Evolutionary conservation across 2,329 filamentous ascomycete species (phyloP).

Genomic region (Fusarium ramigenum): DNA sequence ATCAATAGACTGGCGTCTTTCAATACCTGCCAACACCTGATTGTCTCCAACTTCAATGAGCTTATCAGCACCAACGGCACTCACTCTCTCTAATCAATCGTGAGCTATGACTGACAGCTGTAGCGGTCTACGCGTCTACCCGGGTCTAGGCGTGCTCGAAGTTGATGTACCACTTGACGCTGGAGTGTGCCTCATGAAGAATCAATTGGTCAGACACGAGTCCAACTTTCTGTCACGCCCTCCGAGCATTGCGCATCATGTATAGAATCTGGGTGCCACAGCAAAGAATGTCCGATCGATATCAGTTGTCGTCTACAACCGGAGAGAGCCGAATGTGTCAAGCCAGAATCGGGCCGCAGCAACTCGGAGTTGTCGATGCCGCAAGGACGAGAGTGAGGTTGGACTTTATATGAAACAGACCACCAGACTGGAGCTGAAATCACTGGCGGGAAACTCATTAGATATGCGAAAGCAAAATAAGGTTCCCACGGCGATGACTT

Average conservation of each 20-base stretch:
- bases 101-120: conserved; percentile 58
- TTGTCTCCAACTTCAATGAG: conserved; percentile 52
- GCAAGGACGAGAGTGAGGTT: conserved; percentile 21
- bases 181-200: conserved; percentile 55
- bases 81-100: conserved; percentile 59
- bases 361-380: conserved; percentile 46
- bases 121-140: conserved; percentile 66
- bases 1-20: conserved; percentile 43
- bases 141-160: conserved; percentile 53
- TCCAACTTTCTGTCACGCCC: background rate
- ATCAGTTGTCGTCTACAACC: conserved; percentile 72
- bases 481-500: background rate
- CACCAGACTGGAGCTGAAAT: conserved; percentile 53
- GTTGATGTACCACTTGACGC: conserved; percentile 51
- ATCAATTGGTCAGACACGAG: conserved; percentile 44
- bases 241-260: background rate
- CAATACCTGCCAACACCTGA: conserved; percentile 20
- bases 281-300: conserved; percentile 66
- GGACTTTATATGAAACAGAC: conserved; percentile 26
- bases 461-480: background rate
- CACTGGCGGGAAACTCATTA: conserved; percentile 10
- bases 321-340: conserved; percentile 59
- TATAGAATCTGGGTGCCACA: conserved; percentile 48
- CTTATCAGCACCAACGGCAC: conserved; percentile 57
- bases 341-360: conserved; percentile 42